Evolutionary conservation across 805 yeast species (phyloP).

Genomic region (Wickerhamiella nectarea): DNA sequence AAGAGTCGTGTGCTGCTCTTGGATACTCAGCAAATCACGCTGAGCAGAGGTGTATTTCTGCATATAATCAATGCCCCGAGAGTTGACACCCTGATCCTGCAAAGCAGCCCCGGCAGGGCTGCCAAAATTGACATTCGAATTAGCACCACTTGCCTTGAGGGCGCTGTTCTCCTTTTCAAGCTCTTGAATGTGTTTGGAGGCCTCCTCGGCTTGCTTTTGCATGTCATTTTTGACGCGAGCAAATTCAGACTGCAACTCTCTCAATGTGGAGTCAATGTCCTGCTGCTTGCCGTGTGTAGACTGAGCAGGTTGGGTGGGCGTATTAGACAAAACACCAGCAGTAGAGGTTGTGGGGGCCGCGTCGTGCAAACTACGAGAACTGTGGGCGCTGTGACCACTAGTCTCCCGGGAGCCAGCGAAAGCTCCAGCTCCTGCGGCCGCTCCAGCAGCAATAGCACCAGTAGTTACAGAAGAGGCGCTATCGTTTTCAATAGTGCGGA

Average conservation of each 20-base stretch:
- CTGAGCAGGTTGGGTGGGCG: no score
- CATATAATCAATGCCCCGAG: conserved; percentile 7
- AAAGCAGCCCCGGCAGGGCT: no score
- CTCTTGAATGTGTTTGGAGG: conserved; percentile 17
- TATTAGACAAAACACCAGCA: no score
- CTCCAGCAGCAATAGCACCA: conserved; percentile 1
- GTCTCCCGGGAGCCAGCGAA: background rate
- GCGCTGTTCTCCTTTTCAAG: conserved; percentile 9
- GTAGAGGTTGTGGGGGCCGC: no score
- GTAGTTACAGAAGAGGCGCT: no score
- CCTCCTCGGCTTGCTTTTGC: conserved; percentile 20
- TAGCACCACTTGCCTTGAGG: background rate
- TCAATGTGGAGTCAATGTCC: background rate
- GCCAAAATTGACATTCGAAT: background rate
- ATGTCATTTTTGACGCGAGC: conserved; percentile 17
- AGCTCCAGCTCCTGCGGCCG: conserved; percentile 6
- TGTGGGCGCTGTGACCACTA: background rate
- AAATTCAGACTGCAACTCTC: conserved; percentile 19
- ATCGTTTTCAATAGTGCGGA: no score
- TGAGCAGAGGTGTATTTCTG: conserved; percentile 13
- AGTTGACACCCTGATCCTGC: no score
- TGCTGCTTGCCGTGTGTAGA: no score
- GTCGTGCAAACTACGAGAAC: no score
- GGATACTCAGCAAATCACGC: conserved; percentile 13
- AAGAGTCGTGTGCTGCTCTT: conserved; percentile 15